Evolutionary conservation across 164 flowering plant species (phyloP).

Genomic region (Akebia trifoliata): DNA sequence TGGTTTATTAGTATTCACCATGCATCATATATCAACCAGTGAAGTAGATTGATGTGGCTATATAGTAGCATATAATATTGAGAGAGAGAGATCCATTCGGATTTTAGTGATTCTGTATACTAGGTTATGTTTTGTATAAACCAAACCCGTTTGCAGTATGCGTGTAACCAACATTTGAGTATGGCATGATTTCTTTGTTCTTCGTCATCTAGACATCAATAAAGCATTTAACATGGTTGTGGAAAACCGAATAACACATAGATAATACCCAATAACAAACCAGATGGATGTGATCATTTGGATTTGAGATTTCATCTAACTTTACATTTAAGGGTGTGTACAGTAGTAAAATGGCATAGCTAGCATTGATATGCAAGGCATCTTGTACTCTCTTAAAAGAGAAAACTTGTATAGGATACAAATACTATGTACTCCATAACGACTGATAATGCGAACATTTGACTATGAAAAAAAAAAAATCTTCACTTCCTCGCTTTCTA

Average conservation of each 20-base stretch:
- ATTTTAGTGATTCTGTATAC: too few species aligned
- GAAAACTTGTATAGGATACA: background rate
- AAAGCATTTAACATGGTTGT: too few species aligned
- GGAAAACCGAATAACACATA: too few species aligned
- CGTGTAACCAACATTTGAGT: background rate
- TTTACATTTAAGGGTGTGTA: background rate
- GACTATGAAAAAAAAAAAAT: too few species aligned
- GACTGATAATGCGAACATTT: too few species aligned
- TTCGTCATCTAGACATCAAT: too few species aligned
- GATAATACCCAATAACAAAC: too few species aligned
- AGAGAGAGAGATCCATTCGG: too few species aligned
- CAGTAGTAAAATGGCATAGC: background rate
- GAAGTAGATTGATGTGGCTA: constrained; percentile 21
- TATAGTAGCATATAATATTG: too few species aligned
- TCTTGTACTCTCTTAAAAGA: background rate
- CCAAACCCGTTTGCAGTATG: background rate
- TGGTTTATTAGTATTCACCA: constrained; percentile 90
- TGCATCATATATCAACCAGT: constrained; percentile 61
- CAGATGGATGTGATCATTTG: too few species aligned
- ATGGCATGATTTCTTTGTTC: background rate
- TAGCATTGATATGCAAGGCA: background rate
- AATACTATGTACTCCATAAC: constrained; percentile 5
- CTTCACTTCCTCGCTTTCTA: too few species aligned
- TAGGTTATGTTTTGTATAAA: background rate
- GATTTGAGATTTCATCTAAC: too few species aligned